phyloP scores from a whole-genome alignment of 2,329 filamentous ascomycete species.

The Fusarium multiceps region DNA sequence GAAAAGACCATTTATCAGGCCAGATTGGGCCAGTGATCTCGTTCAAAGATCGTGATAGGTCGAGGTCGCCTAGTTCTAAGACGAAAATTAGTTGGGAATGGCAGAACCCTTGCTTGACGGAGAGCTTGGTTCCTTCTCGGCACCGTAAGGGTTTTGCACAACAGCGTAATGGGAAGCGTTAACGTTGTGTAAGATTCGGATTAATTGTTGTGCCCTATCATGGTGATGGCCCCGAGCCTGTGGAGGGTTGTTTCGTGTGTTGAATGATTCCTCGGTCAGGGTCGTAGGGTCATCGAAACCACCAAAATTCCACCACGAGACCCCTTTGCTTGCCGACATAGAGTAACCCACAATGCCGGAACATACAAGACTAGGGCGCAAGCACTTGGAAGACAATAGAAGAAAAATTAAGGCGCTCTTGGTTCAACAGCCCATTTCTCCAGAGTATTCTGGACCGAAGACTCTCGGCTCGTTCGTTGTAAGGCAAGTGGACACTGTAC shows the following conservation, averaged over 20 bases:
- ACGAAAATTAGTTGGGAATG: background rate
- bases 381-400: background rate
- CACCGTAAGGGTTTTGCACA: background rate
- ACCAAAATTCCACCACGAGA: constrained; percentile 21
- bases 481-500: constrained; percentile 11
- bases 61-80: background rate
- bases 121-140: background rate
- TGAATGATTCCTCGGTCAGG: constrained; percentile 7
- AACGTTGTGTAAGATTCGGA: background rate
- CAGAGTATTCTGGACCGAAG: background rate
- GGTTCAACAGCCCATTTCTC: background rate
- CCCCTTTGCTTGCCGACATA: constrained; percentile 5
- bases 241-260: constrained; percentile 22
- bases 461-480: background rate
- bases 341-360: background rate
- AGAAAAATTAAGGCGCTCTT: background rate
- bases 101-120: background rate
- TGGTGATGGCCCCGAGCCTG: background rate
- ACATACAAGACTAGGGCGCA: background rate
- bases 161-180: background rate
- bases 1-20: background rate
- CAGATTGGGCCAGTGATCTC: background rate
- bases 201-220: background rate
- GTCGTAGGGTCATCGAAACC: constrained; percentile 27
- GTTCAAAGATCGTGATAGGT: background rate